phyloP scores from a whole-genome alignment of 305 asterid species.

The Solanum aculeatissimum region DNA sequence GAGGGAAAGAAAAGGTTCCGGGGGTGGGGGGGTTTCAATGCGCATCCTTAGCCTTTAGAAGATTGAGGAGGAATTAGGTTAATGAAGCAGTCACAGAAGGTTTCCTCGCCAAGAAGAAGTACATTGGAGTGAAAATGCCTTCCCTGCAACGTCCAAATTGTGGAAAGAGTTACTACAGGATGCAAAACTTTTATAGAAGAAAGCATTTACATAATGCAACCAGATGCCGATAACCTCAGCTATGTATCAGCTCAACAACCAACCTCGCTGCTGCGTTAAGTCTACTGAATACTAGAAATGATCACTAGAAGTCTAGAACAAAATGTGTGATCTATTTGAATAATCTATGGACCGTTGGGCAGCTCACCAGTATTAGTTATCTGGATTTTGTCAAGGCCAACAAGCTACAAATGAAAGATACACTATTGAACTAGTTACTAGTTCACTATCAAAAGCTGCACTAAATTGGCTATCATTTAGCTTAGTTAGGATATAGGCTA shows the following conservation, averaged over 20 bases:
- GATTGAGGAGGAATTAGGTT: not conserved
- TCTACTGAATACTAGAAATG: not conserved
- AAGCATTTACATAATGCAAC: not conserved
- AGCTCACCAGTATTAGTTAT: not conserved
- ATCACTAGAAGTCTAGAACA: not conserved
- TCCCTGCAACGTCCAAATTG: conserved; percentile 1
- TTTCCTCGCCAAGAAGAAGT: conserved; percentile 2
- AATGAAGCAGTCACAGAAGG: not conserved
- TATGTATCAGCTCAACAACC: not conserved
- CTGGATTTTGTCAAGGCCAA: not conserved
- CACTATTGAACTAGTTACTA: not conserved
- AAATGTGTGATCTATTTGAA: not conserved
- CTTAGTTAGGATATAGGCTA: not conserved
- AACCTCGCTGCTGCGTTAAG: not conserved
- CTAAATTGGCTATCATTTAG: not conserved
- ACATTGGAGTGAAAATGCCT: conserved; percentile 2
- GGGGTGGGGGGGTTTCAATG: not conserved
- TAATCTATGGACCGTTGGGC: not conserved
- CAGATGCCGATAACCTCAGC: not conserved
- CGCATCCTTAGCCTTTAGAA: not conserved
- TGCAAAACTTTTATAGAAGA: not conserved
- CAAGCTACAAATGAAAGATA: not conserved
- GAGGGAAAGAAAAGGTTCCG: too few species aligned
- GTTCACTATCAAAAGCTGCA: not conserved
- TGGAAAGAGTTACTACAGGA: not conserved